Evolutionary conservation across 108 stramenopile species (phyloP).

Genomic region (Pseudonitzschia multiseries): DNA sequence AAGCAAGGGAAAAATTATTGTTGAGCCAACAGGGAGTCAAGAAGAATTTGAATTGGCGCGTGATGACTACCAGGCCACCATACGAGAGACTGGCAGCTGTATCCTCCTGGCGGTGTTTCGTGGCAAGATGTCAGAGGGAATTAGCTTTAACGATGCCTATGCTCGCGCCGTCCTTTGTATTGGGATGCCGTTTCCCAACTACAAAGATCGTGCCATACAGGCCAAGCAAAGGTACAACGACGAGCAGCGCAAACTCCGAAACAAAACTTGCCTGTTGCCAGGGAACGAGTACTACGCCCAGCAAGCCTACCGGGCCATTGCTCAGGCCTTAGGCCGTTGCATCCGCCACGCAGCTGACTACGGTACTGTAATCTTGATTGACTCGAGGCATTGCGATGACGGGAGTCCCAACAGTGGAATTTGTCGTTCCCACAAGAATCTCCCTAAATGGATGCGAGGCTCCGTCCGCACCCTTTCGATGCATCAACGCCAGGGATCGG

Average conservation of each 20-base stretch:
- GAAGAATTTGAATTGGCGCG: slow-evolving; percentile 61
- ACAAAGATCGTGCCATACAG: slow-evolving; percentile 43
- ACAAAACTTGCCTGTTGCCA: slow-evolving; percentile 59
- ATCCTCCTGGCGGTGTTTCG: slow-evolving; percentile 86
- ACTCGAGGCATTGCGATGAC: slow-evolving; percentile 79
- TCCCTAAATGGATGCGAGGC: slow-evolving; percentile 81
- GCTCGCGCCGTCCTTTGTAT: slow-evolving; percentile 51
- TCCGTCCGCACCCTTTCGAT: slow-evolving; percentile 58
- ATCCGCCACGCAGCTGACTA: slow-evolving; percentile 89
- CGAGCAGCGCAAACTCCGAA: slow-evolving; percentile 55
- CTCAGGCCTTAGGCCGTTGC: slow-evolving; percentile 87
- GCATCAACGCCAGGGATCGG: slow-evolving; percentile 13
- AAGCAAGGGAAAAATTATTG: slow-evolving; percentile 63
- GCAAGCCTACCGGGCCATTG: slow-evolving; percentile 89
- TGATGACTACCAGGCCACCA: slow-evolving; percentile 49
- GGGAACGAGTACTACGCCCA: slow-evolving; percentile 88
- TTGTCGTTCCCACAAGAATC: slow-evolving; percentile 49
- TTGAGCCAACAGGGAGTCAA: slow-evolving; percentile 66
- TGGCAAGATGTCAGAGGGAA: slow-evolving; percentile 86
- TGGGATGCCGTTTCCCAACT: slow-evolving; percentile 78
- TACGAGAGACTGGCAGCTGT: slow-evolving; percentile 52
- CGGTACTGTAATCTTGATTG: slow-evolving; percentile 84
- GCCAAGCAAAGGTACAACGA: slow-evolving; percentile 83
- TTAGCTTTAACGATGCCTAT: slow-evolving; percentile 80
- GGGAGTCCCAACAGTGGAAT: slow-evolving; percentile 51